phyloP scores from a whole-genome alignment of 2,329 filamentous ascomycete genomes.

The Biscogniauxia marginata region DNA sequence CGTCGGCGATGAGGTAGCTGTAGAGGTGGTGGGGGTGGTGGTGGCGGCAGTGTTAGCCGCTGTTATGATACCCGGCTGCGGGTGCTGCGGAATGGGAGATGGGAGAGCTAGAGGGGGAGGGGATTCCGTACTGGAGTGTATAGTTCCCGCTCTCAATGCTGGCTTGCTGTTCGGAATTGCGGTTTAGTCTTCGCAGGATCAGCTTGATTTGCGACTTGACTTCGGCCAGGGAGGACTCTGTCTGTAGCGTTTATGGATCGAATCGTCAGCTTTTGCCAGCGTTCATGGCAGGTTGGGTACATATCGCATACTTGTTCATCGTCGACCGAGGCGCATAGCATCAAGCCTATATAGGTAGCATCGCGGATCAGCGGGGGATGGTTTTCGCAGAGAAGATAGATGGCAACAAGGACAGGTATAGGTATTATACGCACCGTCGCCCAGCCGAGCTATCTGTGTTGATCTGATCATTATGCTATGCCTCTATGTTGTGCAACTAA shows the following conservation, averaged over 20 bases:
- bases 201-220: conserved; percentile 90
- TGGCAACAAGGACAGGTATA: conserved; percentile 12
- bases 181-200: conserved; percentile 82
- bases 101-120: not conserved
- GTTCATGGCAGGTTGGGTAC: conserved; percentile 22
- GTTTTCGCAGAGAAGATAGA: conserved; percentile 10
- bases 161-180: conserved; percentile 86
- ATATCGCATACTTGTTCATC: conserved; percentile 66
- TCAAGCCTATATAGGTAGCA: conserved; percentile 63
- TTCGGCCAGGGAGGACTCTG: conserved; percentile 75
- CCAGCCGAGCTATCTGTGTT: conserved; percentile 86
- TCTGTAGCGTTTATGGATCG: conserved; percentile 30
- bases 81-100: not conserved
- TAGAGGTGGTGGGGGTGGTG: not conserved
- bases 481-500: not conserved
- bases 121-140: conserved; percentile 72
- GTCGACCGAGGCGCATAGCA: conserved; percentile 92
- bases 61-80: not conserved
- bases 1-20: conserved; percentile 80
- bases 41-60: not conserved
- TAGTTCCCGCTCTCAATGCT: conserved; percentile 83
- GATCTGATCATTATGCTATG: conserved; percentile 71
- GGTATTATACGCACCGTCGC: conserved; percentile 61
- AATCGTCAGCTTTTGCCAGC: conserved; percentile 10
- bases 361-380: conserved; percentile 14